A percentile compares a stretch with the other conserved stretches of the same genome.
phyloP scores from a whole-genome alignment of 2,329 filamentous ascomycete species.

The Ceratocystiopsis minuta region DNA sequence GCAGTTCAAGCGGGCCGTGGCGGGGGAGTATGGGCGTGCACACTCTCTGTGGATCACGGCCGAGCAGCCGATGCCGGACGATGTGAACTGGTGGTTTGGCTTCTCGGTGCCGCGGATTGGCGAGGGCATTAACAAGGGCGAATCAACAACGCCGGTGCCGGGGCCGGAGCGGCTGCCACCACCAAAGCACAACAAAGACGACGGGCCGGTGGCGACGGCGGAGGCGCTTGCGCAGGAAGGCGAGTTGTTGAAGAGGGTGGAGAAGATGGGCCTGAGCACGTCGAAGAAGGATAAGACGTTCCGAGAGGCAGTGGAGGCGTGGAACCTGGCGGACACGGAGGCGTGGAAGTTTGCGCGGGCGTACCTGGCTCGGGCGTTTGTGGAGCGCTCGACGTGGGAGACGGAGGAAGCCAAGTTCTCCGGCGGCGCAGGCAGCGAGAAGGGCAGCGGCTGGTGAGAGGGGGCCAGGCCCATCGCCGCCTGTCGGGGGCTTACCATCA shows the following conservation, averaged over 20 bases:
- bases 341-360: constrained; percentile 59
- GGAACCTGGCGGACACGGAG: constrained; percentile 57
- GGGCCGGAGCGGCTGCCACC: constrained; percentile 37
- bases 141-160: constrained; percentile 38
- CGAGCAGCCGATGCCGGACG: constrained; percentile 42
- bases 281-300: constrained; percentile 25
- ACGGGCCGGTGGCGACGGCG: constrained; percentile 31
- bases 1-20: constrained; percentile 66
- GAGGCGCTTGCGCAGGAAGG: constrained; percentile 37
- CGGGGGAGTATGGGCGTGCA: constrained; percentile 42
- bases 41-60: constrained; percentile 69
- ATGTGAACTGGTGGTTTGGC: constrained; percentile 79
- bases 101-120: constrained; percentile 51
- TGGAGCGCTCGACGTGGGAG: constrained; percentile 53
- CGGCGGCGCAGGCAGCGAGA: constrained; percentile 39
- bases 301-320: constrained; percentile 41
- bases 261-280: constrained; percentile 26
- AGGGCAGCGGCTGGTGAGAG: constrained; percentile 14
- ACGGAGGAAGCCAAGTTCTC: constrained; percentile 48
- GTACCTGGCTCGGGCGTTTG: constrained; percentile 40
- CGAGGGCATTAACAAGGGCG: constrained; percentile 28
- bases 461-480: too few relatives aligned
- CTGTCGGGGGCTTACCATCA: too few relatives aligned
- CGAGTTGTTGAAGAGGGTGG: constrained; percentile 28
- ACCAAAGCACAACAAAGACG: constrained; percentile 26